These are phyloP conservation scores for Rhodamnia rubescens DNA, from an alignment of 345 rosid species.

Conservation along the genomic window DNA sequence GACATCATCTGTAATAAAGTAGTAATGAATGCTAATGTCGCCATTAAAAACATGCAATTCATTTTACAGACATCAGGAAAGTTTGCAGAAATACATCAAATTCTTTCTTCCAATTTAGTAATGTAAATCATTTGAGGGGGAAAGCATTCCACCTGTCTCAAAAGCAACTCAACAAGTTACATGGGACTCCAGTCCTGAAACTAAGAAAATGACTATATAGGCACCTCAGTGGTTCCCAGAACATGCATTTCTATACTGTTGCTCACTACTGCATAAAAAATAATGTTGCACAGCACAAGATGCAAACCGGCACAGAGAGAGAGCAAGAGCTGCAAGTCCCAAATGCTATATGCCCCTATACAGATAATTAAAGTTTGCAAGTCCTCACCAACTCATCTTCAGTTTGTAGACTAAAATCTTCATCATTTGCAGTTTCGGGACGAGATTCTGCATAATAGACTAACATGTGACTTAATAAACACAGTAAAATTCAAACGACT, in stretches of 20 bases:
- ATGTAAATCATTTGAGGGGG: not conserved
- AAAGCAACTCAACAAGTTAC: not conserved
- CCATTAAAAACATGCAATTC: not conserved
- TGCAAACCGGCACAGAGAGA: not conserved
- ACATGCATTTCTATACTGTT: not conserved
- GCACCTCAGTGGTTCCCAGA: not conserved
- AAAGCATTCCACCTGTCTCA: not conserved
- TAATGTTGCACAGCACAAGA: not conserved
- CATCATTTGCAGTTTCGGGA: constrained; percentile 39
- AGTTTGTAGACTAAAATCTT: constrained; percentile 48
- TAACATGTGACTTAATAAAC: not conserved
- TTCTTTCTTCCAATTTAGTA: not conserved
- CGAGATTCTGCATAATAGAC: constrained; percentile 1
- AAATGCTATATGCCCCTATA: not conserved
- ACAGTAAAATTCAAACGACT: not conserved
- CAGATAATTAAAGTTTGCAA: constrained; percentile 4
- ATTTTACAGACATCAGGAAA: not conserved
- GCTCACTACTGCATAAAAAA: not conserved
- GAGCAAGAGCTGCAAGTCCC: not conserved
- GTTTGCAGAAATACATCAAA: not conserved
- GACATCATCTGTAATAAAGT: not conserved
- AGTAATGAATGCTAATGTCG: not conserved
- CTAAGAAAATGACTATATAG: not conserved
- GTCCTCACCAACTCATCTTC: constrained; percentile 69
- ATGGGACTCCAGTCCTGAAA: not conserved